Conservation (phyloP, 2,329 filamentous ascomycete species). For the Cercospora sp. region DNA sequence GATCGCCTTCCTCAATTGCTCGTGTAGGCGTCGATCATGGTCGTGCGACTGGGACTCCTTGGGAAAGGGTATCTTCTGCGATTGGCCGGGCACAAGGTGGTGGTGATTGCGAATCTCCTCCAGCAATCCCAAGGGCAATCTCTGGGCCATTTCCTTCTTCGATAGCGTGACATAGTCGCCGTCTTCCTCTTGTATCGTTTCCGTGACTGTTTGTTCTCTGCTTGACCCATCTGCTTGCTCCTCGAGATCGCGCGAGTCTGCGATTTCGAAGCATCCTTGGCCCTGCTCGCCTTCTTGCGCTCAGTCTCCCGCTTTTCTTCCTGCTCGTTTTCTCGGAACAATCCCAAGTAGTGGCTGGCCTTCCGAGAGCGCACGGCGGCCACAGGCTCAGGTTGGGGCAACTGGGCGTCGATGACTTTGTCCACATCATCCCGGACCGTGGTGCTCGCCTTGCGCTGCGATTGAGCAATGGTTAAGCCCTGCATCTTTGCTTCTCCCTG, state of each 20-base stretch:
- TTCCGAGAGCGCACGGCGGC: constrained; percentile 63
- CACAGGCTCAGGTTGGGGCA: constrained; percentile 57
- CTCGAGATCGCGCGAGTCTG: constrained; percentile 22
- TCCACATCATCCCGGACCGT: constrained; percentile 50
- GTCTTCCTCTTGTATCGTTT: constrained; percentile 41
- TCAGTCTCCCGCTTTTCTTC: constrained; percentile 55
- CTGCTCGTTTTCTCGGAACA: constrained; percentile 64
- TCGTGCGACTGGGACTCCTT: constrained; percentile 29
- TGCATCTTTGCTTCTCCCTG: constrained; percentile 49
- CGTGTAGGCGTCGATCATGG: constrained; percentile 21
- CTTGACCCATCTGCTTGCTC: constrained; percentile 16
- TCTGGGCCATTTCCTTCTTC: constrained; percentile 38
- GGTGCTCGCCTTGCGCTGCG: constrained; percentile 36
- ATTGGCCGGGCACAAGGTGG: constrained; percentile 48
- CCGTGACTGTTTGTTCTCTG: constrained; percentile 34
- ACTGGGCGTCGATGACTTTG: constrained; percentile 64
- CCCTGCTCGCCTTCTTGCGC: constrained; percentile 46
- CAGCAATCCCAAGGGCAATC: constrained; percentile 53
- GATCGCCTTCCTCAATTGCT: constrained; percentile 21
- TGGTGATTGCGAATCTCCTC: constrained; percentile 60
- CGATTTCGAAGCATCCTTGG: constrained; percentile 23
- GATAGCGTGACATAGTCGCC: constrained; percentile 26
- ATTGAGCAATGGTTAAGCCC: constrained; percentile 42
- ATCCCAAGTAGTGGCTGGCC: constrained; percentile 64
- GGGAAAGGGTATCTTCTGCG: constrained; percentile 48